phyloP scores from a whole-genome alignment of 371 early-diverging fungal species.

The Polyrhizophydium stewartii region DNA sequence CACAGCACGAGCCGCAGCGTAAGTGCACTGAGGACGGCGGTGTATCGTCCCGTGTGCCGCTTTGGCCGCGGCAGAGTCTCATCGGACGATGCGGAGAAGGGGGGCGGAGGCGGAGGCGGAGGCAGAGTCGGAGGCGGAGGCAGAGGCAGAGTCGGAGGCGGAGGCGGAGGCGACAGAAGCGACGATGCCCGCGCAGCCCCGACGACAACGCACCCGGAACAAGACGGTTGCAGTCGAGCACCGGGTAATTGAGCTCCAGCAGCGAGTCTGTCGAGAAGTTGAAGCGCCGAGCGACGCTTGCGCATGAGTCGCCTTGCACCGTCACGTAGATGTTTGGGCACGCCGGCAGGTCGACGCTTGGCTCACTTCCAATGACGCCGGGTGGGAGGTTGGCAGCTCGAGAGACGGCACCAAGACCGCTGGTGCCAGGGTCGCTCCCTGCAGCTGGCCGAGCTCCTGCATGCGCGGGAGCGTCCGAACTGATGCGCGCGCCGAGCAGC shows the following conservation, averaged over 20 bases:
- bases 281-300: neutral
- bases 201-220: neutral
- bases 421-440: too few species aligned
- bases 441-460: too few species aligned
- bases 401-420: too few species aligned
- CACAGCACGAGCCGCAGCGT: too few species aligned
- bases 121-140: too few species aligned
- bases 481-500: too few species aligned
- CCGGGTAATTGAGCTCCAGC: neutral
- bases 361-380: neutral
- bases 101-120: too few species aligned
- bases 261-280: neutral
- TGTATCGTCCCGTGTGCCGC: too few species aligned
- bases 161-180: neutral
- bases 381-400: neutral
- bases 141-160: neutral
- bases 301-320: neutral
- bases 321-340: slow-evolving; percentile 4
- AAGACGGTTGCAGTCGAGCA: neutral
- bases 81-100: too few species aligned
- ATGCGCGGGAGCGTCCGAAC: too few species aligned
- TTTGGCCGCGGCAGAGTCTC: too few species aligned
- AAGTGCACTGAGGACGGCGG: too few species aligned
- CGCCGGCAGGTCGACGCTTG: neutral
- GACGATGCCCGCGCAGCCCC: neutral